Conservation (phyloP, 495 filamentous ascomycete species). For the Beverwykella pulmonaria region DNA sequence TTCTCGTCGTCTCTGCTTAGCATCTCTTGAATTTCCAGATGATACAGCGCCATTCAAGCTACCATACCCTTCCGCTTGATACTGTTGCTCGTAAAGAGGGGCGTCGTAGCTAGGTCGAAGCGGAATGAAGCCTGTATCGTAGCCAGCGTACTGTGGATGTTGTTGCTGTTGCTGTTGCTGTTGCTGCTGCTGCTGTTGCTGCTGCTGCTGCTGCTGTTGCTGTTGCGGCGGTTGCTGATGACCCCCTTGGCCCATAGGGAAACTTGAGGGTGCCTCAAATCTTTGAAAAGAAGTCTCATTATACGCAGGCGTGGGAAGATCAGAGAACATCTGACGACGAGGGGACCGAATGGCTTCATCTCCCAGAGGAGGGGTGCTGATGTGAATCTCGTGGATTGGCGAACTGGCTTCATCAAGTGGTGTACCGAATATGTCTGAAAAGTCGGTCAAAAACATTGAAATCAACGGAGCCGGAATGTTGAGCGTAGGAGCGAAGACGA, state of each 20-base stretch:
- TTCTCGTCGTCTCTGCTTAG: constrained; percentile 41
- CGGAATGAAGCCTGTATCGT: constrained; percentile 64
- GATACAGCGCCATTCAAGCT: constrained; percentile 46
- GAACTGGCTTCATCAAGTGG: constrained; percentile 59
- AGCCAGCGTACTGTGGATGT: constrained; percentile 40
- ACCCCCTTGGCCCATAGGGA: constrained; percentile 25
- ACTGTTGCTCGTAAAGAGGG: constrained; percentile 39
- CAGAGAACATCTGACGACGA: constrained; percentile 69
- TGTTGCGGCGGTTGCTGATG: constrained; percentile 9
- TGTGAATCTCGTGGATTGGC: constrained; percentile 52
- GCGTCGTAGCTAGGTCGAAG: constrained; percentile 63
- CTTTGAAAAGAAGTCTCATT: constrained; percentile 61
- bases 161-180: constrained; percentile 17
- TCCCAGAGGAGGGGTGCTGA: constrained; percentile 51
- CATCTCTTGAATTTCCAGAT: constrained; percentile 26
- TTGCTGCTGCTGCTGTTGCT: constrained; percentile 37
- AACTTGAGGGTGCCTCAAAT: constrained; percentile 23
- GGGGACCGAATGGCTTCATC: constrained; percentile 68
- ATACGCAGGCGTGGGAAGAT: constrained; percentile 67
- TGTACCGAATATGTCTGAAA: constrained; percentile 78
- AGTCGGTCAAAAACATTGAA: constrained; percentile 89
- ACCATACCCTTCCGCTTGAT: constrained; percentile 39
- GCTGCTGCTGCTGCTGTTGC: constrained; percentile 25
- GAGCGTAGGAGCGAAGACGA: constrained; percentile 97
- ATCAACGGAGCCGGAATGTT: constrained; percentile 97